A percentile compares a stretch with the other conserved stretches of the same genome.
Conservation (phyloP, 169 alveolate species). For the Ichthyophthirius multifiliis region DNA sequence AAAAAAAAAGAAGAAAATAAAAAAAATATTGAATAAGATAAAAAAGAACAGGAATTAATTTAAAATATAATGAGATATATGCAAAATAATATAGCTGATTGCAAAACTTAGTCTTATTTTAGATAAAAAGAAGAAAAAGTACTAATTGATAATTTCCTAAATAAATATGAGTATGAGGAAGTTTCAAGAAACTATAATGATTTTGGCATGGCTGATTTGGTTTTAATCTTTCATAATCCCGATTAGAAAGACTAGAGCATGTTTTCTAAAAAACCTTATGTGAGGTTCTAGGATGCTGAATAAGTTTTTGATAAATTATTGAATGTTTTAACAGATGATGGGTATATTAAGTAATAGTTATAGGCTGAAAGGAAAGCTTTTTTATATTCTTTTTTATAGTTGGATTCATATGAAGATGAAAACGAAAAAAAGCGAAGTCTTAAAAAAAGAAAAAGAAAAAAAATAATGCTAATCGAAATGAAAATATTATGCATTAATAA, state of each 20-base stretch:
- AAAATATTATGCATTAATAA: neutral
- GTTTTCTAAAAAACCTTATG: neutral
- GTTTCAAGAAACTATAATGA: slow-evolving; percentile 15
- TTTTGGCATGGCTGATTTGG: slow-evolving; percentile 19
- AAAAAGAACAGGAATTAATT: neutral
- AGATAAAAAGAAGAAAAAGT: neutral
- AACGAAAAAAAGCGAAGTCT: slow-evolving; percentile 3
- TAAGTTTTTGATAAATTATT: slow-evolving; percentile 29
- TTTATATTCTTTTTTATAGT: slow-evolving; percentile 13
- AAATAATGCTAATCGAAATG: neutral
- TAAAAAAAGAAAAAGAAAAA: slow-evolving; percentile 10
- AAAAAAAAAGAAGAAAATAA: slow-evolving; percentile 20
- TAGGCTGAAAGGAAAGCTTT: slow-evolving; percentile 34
- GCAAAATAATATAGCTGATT: neutral
- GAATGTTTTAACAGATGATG: slow-evolving; percentile 37
- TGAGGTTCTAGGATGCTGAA: slow-evolving; percentile 29
- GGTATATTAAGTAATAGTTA: slow-evolving; percentile 17
- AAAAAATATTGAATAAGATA: neutral
- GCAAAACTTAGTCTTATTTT: neutral
- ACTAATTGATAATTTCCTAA: slow-evolving; percentile 1
- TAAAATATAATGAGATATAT: neutral
- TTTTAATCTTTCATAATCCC: slow-evolving; percentile 11
- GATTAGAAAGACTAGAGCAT: slow-evolving; percentile 24
- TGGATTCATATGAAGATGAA: slow-evolving; percentile 10
- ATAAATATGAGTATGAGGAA: slow-evolving; percentile 15